These are phyloP conservation scores for Nissolia schottii DNA, from an alignment of 306 rosid genomes.

Conservation along the genomic window DNA sequence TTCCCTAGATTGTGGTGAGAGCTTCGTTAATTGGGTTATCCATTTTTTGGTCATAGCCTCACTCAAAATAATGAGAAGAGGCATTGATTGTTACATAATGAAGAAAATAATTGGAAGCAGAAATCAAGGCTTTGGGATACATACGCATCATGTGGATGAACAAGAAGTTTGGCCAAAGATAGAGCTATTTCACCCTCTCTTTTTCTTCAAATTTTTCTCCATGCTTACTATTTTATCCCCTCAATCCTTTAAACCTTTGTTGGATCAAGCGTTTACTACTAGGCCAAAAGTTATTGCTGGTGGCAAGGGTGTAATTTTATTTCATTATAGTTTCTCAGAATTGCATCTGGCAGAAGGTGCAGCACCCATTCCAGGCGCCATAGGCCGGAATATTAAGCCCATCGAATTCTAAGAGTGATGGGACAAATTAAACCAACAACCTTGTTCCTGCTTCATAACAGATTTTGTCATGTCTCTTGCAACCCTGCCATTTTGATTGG, in stretches of 20 bases:
- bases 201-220: background rate
- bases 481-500: conserved; percentile 46
- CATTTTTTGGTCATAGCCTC: no score
- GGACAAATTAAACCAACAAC: no score
- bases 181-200: conserved; percentile 4
- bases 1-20: no score
- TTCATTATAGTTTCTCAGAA: no score
- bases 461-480: conserved; percentile 30
- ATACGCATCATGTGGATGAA: conserved; percentile 20
- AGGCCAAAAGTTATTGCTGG: no score
- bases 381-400: no score
- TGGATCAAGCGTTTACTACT: no score
- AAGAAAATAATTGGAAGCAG: conserved; percentile 26
- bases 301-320: no score
- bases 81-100: conserved; percentile 20
- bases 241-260: conserved; percentile 1
- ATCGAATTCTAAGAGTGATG: no score
- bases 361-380: no score
- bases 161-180: conserved; percentile 24
- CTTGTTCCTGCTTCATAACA: background rate
- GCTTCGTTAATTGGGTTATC: no score
- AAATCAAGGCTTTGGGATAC: conserved; percentile 30
- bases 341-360: no score
- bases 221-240: background rate
- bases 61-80: background rate